These are phyloP conservation scores for Ganoderma lucidum DNA, from an alignment of 1,284 basidiomycete species.

Conservation along the genomic window DNA sequence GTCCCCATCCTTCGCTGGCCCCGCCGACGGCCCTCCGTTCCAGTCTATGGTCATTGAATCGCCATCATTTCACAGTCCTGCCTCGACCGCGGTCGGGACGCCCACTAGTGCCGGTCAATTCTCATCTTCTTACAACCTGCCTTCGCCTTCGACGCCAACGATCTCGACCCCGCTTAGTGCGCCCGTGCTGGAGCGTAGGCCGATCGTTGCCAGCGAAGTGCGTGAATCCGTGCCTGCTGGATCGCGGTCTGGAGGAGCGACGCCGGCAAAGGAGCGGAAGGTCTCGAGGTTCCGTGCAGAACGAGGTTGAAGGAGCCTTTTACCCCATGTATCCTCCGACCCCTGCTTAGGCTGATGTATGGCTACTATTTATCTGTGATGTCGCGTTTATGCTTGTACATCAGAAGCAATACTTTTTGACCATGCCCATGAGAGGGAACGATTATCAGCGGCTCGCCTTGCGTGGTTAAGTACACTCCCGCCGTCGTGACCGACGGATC, in stretches of 20 bases:
- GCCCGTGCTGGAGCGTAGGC: constrained; percentile 44
- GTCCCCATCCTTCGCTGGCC: constrained; percentile 19
- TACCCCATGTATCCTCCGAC: neutral
- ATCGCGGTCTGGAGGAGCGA: constrained; percentile 20
- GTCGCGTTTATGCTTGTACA: constrained; percentile 1
- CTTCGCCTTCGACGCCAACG: constrained; percentile 25
- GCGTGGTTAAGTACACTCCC: neutral
- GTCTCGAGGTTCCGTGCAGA: constrained; percentile 58
- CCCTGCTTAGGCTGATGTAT: constrained; percentile 21
- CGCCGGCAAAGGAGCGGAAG: constrained; percentile 40
- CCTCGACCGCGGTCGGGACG: constrained; percentile 25
- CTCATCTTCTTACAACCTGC: constrained; percentile 33
- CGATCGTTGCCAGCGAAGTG: constrained; percentile 50
- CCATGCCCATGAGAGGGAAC: neutral
- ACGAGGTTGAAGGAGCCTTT: constrained; percentile 38
- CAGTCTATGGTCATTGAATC: constrained; percentile 39
- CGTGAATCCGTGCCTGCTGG: constrained; percentile 40
- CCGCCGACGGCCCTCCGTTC: constrained; percentile 9
- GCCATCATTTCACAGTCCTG: constrained; percentile 42
- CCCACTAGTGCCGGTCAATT: constrained; percentile 23
- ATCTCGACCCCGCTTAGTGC: constrained; percentile 19
- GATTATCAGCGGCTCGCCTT: neutral
- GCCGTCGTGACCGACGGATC: neutral
- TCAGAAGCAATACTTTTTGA: neutral
- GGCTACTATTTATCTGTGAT: constrained; percentile 24